Evolutionary conservation across 2,329 filamentous ascomycete genomes (phyloP).

Genomic region (Biscogniauxia marginata): DNA sequence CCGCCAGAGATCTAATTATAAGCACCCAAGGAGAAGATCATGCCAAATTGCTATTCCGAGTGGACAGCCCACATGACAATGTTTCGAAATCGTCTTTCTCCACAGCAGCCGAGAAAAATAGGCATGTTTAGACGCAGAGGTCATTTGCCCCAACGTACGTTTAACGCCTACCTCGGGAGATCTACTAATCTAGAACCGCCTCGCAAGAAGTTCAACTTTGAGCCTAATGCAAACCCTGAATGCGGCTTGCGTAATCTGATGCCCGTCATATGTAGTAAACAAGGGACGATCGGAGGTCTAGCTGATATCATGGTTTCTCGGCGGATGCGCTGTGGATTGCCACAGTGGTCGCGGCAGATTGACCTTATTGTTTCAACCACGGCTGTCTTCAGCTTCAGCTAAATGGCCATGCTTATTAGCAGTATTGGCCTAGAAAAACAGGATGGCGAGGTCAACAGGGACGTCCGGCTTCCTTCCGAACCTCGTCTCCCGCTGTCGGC

Average conservation of each 20-base stretch:
- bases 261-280: not conserved
- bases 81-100: constrained; percentile 7
- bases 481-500: not conserved
- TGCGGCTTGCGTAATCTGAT: not conserved
- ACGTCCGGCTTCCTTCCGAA: not conserved
- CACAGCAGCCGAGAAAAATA: constrained; percentile 10
- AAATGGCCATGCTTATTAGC: not conserved
- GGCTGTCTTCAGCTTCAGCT: not conserved
- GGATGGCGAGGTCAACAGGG: not conserved
- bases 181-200: not conserved
- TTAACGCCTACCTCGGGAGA: not conserved
- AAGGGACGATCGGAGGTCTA: not conserved
- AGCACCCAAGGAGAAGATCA: constrained; percentile 12
- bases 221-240: not conserved
- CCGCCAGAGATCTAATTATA: constrained; percentile 19
- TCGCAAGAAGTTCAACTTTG: not conserved
- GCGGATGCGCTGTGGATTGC: not conserved
- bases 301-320: not conserved
- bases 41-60: constrained; percentile 18
- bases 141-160: not conserved
- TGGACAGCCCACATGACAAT: constrained; percentile 10
- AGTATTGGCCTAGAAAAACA: not conserved
- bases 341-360: not conserved
- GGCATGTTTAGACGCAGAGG: not conserved
- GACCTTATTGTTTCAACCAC: not conserved